Evolutionary conservation across 192 early-diverging fungal species (phyloP).

Genomic region (Pilobolus umbonatus): DNA sequence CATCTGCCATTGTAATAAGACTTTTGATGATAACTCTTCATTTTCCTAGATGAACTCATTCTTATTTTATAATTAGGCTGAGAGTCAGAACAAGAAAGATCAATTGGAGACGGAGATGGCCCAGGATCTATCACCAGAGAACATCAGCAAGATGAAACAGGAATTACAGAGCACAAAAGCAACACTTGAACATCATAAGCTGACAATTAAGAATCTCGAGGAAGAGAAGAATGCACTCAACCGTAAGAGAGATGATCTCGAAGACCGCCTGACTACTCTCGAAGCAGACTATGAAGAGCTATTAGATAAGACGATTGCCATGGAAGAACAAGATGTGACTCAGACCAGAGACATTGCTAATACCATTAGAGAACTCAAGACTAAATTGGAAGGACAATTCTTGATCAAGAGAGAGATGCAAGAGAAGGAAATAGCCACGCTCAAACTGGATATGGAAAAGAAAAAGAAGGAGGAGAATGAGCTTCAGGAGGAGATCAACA

Average conservation of each 20-base stretch:
- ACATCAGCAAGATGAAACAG: conserved; percentile 55
- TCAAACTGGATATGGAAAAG: conserved; percentile 62
- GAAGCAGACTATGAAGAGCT: conserved; percentile 84
- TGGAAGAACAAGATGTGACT: conserved; percentile 54
- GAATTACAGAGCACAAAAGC: conserved; percentile 67
- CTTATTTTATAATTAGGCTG: conserved; percentile 66
- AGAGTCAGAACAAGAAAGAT: conserved; percentile 61
- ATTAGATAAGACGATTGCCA: conserved; percentile 62
- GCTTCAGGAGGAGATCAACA: conserved; percentile 49
- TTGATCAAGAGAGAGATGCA: conserved; percentile 69
- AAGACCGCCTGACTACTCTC: conserved; percentile 57
- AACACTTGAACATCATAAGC: conserved; percentile 58
- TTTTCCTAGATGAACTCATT: neutral
- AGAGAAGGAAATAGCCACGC: conserved; percentile 71
- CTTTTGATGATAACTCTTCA: neutral
- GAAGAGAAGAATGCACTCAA: conserved; percentile 55
- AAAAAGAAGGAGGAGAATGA: conserved; percentile 67
- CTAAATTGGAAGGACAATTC: conserved; percentile 84
- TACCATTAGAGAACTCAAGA: conserved; percentile 82
- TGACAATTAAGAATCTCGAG: conserved; percentile 55
- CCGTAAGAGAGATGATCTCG: conserved; percentile 62
- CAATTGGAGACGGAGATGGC: conserved; percentile 46
- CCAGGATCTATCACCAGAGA: conserved; percentile 43
- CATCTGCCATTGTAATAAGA: conserved; percentile 36
- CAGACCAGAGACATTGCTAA: conserved; percentile 55